Percentiles rank a stretch among this genome's conserved stretches.
Conservation (phyloP, 352 stramenopile species). For the Globisporangium parvum region DNA sequence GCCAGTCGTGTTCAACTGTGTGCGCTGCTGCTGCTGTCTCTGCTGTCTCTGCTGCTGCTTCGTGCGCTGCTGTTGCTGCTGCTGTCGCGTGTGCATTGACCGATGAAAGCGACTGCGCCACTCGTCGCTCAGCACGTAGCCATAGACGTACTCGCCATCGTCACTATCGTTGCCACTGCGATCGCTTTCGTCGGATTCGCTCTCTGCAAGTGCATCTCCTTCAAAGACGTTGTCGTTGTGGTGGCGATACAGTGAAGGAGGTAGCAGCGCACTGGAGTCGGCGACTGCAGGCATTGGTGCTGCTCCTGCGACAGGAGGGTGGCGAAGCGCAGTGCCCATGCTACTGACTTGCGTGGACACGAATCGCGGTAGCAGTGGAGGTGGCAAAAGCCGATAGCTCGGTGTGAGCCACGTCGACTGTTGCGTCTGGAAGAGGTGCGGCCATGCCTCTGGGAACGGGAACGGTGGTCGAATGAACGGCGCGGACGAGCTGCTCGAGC, state of each 20-base stretch:
- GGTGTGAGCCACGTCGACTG: conserved; percentile 50
- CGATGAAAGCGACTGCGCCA: conserved; percentile 51
- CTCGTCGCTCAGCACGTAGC: conserved; percentile 65
- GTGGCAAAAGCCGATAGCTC: neutral
- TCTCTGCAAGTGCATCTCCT: too few species aligned
- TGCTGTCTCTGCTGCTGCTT: neutral
- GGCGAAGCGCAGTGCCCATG: neutral
- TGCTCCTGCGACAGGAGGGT: neutral
- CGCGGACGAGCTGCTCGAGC: conserved; percentile 16
- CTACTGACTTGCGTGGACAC: neutral
- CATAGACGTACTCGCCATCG: conserved; percentile 59
- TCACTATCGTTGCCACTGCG: conserved; percentile 5
- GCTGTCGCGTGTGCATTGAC: conserved; percentile 7
- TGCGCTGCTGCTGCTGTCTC: neutral
- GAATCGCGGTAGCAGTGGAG: neutral
- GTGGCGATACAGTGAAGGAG: neutral
- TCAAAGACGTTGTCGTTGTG: too few species aligned
- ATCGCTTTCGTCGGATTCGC: neutral
- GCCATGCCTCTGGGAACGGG: conserved; percentile 70
- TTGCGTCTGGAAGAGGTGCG: conserved; percentile 32
- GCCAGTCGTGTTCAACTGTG: neutral
- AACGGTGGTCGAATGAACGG: conserved; percentile 65
- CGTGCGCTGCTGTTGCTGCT: neutral
- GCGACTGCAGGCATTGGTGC: neutral
- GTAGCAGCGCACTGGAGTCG: neutral